Conservation (phyloP, 208 protist species). For the Trypanosoma scelopori region DNA sequence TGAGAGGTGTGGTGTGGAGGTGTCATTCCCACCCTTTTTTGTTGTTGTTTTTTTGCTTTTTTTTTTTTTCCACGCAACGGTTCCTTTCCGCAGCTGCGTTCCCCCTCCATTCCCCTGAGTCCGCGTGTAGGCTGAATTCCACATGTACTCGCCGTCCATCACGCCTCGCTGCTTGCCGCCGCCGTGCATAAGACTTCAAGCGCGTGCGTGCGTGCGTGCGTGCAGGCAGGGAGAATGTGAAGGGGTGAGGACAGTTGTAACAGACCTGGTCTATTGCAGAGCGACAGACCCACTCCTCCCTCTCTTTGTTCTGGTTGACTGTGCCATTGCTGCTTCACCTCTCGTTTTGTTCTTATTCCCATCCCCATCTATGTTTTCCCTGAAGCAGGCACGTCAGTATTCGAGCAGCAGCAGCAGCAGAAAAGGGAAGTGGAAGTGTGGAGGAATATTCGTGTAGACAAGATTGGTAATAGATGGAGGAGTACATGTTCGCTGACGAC, state of each 20-base stretch:
- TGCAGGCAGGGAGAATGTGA: background rate
- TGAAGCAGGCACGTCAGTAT: background rate
- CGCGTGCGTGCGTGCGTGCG: too few species aligned
- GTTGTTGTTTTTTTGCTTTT: constrained; percentile 16
- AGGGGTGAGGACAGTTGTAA: background rate
- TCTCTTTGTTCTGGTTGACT: background rate
- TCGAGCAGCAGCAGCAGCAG: background rate
- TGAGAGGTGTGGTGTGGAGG: background rate
- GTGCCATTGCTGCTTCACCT: background rate
- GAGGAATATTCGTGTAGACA: too few species aligned
- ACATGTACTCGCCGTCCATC: too few species aligned
- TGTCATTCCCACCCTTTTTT: background rate
- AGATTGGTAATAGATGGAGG: constrained; percentile 30
- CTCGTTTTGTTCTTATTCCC: constrained; percentile 6
- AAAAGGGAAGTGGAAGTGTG: background rate
- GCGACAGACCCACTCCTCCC: background rate
- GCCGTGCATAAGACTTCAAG: background rate
- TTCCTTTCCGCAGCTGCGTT: constrained; percentile 1
- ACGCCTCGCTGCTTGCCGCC: too few species aligned
- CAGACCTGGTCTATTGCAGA: too few species aligned
- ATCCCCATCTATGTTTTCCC: background rate
- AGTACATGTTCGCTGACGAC: constrained; percentile 85
- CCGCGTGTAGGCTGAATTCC: constrained; percentile 10
- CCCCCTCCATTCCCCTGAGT: too few species aligned
- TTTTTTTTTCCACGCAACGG: constrained; percentile 2